Base-by-base conservation (phyloP, 139 green algal genomes). In the Picochlorum sp. region DNA sequence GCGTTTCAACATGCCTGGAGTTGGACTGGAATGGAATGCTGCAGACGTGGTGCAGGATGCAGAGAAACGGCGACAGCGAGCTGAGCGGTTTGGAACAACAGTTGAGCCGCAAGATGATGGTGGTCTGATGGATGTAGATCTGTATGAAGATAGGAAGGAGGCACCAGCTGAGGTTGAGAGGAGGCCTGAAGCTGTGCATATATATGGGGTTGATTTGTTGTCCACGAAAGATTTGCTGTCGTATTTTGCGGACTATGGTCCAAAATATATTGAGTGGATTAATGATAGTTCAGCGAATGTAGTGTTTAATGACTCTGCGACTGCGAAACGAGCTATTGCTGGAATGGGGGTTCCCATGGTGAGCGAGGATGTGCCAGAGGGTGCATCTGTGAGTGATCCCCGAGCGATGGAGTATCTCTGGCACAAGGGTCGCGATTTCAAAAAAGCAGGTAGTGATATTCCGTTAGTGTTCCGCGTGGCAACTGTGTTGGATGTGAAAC, bases 131-230 rank as follows among this genome's bases (percentile, higher is more conserved):
- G 76, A 88, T 62, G 37, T 69, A 74, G 80, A 82, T 59, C 49
- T 80, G 66, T 57, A 83, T 64, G 85, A 92, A 68, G 11, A 69
- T 61, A 73, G 79, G 10, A 66, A 65, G 18, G 78, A 90, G 24
- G 71, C 77, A 50, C 51, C 50, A 1, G 10, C 34, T 0, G 62
- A 76, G 16, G 68, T 77, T n/a, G 67, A 64, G 58, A 68, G 78
- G 23, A 72, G 84, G 15, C 67, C 66, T 3, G 77, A 85, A 16
- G 82, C 79, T 1, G 69, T 92, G 26, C 83, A 93, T 76, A 57
- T 95, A 49, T 94, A 95, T 65, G 89, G 89, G 20, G 81, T 95
- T 10, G 88, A 95, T 76, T 56, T 92, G n/a, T 78, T 96, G 81
- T 87, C 71, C 69, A 92, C 78, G 3, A 26, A 9, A 2, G 69